phyloP scores from a whole-genome alignment of 352 stramenopile species.

The Phytophthora colocasiae region DNA sequence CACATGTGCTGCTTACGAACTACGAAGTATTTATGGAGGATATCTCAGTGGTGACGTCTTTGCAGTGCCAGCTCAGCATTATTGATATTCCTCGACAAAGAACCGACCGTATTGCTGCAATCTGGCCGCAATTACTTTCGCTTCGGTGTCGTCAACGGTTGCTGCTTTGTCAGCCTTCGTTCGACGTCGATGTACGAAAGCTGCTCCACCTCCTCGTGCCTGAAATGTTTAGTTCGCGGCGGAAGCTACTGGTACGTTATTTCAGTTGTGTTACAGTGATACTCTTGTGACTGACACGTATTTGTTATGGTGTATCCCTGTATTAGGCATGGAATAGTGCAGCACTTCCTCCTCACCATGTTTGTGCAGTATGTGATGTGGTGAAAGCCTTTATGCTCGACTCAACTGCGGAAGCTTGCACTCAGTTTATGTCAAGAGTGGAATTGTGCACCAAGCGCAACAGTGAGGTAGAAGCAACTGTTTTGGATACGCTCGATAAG shows the following conservation, averaged over 20 bases:
- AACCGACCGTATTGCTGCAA: constrained; percentile 33
- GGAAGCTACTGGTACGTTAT: constrained; percentile 72
- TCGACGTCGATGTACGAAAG: constrained; percentile 52
- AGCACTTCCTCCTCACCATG: constrained; percentile 50
- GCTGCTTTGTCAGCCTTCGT: constrained; percentile 48
- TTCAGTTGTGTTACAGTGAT: neutral
- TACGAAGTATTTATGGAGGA: constrained; percentile 69
- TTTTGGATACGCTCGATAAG: constrained; percentile 47
- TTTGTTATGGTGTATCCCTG: constrained; percentile 10
- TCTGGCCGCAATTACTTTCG: constrained; percentile 63
- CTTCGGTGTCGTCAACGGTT: constrained; percentile 73
- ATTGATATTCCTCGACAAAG: constrained; percentile 49
- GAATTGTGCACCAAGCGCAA: constrained; percentile 44
- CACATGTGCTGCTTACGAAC: constrained; percentile 65
- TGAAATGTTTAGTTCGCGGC: constrained; percentile 69
- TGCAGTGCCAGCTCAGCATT: constrained; percentile 57
- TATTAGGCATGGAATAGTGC: constrained; percentile 74
- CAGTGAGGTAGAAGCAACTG: constrained; percentile 45
- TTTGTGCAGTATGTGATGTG: constrained; percentile 51
- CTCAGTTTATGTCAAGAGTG: constrained; percentile 44
- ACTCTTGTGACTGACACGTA: constrained; percentile 7
- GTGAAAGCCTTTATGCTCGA: constrained; percentile 48
- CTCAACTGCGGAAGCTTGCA: constrained; percentile 26
- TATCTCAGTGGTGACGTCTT: constrained; percentile 37
- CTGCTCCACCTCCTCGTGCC: constrained; percentile 78